Percentiles rank a stretch among this genome's conserved stretches.
phyloP scores from a whole-genome alignment of 2,329 filamentous ascomycete species.

The Neocucurbitaria cava region DNA sequence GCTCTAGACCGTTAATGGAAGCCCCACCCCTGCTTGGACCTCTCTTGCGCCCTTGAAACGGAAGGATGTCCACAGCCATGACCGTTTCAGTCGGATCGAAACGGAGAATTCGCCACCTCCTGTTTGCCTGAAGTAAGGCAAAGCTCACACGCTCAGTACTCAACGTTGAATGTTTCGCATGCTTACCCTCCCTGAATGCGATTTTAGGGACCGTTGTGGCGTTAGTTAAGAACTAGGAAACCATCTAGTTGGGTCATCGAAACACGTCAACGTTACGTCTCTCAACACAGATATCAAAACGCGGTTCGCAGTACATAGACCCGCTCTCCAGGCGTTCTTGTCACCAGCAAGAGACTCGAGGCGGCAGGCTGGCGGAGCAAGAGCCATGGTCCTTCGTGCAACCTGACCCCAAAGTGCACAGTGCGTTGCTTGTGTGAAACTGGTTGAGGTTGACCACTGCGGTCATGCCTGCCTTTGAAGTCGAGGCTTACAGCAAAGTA shows the following conservation, averaged over 20 bases:
- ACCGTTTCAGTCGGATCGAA: constrained; percentile 4
- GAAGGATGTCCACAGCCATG: constrained; percentile 2
- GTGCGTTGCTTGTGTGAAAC: not conserved
- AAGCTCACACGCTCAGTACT: not conserved
- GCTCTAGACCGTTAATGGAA: constrained; percentile 11
- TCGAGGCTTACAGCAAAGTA: not conserved
- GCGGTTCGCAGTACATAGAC: not conserved
- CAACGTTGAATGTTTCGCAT: not conserved
- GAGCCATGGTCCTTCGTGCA: not conserved
- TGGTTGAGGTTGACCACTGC: not conserved
- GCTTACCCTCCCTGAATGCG: not conserved
- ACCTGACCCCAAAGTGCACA: not conserved
- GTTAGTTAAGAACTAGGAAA: no score
- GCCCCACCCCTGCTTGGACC: constrained; percentile 4
- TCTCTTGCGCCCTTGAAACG: constrained; percentile 3
- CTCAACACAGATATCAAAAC: not conserved
- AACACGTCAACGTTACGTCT: not conserved
- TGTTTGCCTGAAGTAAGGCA: not conserved
- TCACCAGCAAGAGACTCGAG: not conserved
- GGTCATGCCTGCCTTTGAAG: not conserved
- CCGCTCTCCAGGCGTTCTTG: not conserved
- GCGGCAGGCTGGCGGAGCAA: not conserved
- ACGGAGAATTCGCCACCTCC: constrained; percentile 9
- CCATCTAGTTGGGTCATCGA: no score
- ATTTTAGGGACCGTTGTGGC: not conserved